Percentiles rank a stretch among this genome's conserved stretches.
Evolutionary conservation across 805 yeast species (phyloP).

Genomic region (Ogataea haglerorum): DNA sequence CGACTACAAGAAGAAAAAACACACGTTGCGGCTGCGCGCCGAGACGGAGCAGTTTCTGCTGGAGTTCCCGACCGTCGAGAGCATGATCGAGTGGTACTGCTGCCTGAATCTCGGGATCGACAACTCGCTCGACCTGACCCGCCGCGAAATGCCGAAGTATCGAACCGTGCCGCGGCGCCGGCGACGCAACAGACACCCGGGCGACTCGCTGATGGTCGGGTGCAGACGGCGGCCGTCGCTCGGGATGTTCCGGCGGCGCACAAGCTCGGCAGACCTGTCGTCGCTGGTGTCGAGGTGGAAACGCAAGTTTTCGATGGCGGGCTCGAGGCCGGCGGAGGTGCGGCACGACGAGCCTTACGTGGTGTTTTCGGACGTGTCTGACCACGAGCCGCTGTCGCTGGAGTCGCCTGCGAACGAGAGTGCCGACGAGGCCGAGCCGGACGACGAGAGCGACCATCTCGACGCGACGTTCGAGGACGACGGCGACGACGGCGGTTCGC

Average conservation of each 20-base stretch:
- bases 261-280: conserved; percentile 13
- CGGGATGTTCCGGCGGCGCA: conserved; percentile 18
- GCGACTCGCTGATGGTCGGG: conserved; percentile 14
- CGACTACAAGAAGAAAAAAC: conserved; percentile 71
- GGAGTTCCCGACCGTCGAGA: conserved; percentile 57
- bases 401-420: conserved; percentile 19
- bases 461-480: conserved; percentile 10
- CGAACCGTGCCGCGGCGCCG: conserved; percentile 80
- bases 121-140: conserved; percentile 69
- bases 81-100: conserved; percentile 76
- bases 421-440: conserved; percentile 21
- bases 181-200: conserved; percentile 34
- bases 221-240: conserved; percentile 18
- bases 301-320: conserved; percentile 9
- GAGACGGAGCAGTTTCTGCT: conserved; percentile 82
- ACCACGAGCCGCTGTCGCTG: conserved; percentile 2
- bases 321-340: background rate
- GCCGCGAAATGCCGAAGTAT: conserved; percentile 69
- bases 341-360: background rate
- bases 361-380: conserved; percentile 1
- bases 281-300: conserved; percentile 21
- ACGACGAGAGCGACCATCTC: conserved; percentile 25
- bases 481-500: conserved; percentile 5
- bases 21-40: conserved; percentile 69
- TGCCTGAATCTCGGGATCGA: conserved; percentile 73